A percentile compares a stretch with the other conserved stretches of the same genome.
Evolutionary conservation across 202 grass and related monocot genomes (phyloP).

Genomic region (Panicum virgatum): DNA sequence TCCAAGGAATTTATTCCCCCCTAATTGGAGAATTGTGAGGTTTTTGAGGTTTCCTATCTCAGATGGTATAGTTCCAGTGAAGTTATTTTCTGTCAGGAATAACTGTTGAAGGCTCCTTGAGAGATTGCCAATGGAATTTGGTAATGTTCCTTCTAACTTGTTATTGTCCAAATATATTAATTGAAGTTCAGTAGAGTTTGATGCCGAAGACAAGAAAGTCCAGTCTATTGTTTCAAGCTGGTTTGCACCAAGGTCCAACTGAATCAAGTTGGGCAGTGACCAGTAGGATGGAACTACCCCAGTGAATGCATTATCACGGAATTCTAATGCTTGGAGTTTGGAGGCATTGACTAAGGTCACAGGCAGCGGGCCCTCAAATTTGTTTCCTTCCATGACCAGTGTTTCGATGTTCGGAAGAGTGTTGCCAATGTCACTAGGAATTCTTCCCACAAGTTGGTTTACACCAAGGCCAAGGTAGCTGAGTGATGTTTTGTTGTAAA

Average conservation of each 20-base stretch:
- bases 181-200: neutral
- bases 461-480: slow-evolving; percentile 8
- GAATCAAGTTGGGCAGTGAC: slow-evolving; percentile 13
- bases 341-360: slow-evolving; percentile 28
- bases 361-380: slow-evolving; percentile 3
- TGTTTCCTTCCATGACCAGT: neutral
- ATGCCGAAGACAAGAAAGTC: neutral
- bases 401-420: slow-evolving; percentile 37
- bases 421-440: slow-evolving; percentile 33
- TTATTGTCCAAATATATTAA: neutral
- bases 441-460: slow-evolving; percentile 21
- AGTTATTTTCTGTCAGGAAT: neutral
- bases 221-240: slow-evolving; percentile 4
- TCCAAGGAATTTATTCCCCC: neutral
- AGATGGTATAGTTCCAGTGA: slow-evolving; percentile 26
- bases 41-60: slow-evolving; percentile 25
- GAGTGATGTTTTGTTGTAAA: slow-evolving; percentile 24
- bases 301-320: slow-evolving; percentile 21
- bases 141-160: slow-evolving; percentile 2
- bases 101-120: neutral
- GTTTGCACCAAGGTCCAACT: slow-evolving; percentile 32
- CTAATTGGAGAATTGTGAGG: neutral
- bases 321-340: slow-evolving; percentile 8
- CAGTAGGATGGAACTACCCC: slow-evolving; percentile 37
- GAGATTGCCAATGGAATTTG: slow-evolving; percentile 32